phyloP scores from a whole-genome alignment of 2,329 filamentous ascomycete species.

The Penicillium crustosum region DNA sequence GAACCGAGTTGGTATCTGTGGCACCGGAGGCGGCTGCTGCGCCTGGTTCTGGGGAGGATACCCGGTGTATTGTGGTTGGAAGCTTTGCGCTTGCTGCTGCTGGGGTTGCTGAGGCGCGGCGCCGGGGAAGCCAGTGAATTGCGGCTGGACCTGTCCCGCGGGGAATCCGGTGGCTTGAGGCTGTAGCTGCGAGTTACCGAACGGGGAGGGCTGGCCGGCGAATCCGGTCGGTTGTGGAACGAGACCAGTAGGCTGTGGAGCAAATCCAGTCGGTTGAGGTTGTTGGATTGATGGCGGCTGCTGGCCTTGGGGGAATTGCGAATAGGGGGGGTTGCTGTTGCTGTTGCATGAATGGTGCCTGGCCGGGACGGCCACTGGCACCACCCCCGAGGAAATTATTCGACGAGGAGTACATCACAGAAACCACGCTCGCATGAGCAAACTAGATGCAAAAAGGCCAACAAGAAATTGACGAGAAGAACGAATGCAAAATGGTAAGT shows the following conservation, averaged over 20 bases:
- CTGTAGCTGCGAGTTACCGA: conserved; percentile 56
- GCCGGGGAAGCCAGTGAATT: conserved; percentile 52
- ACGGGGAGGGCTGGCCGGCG: conserved; percentile 55
- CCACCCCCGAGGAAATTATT: conserved; percentile 81
- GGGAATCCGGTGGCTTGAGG: conserved; percentile 69
- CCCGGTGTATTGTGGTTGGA: conserved; percentile 60
- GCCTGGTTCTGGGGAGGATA: conserved; percentile 50
- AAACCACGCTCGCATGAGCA: conserved; percentile 29
- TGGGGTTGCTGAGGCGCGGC: conserved; percentile 33
- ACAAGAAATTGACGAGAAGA: conserved; percentile 25
- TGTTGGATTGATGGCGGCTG: conserved; percentile 56
- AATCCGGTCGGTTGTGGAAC: conserved; percentile 58
- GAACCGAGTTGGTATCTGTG: conserved; percentile 52
- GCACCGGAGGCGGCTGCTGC: conserved; percentile 26
- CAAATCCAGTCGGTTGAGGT: conserved; percentile 53
- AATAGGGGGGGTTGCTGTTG: conserved; percentile 42
- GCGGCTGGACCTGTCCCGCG: conserved; percentile 46
- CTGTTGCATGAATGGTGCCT: conserved; percentile 56
- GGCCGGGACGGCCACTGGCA: conserved; percentile 71
- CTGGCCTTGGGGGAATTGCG: conserved; percentile 41
- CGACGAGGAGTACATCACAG: conserved; percentile 81
- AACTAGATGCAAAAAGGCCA: conserved; percentile 21
- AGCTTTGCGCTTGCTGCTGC: conserved; percentile 44
- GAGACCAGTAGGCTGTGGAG: conserved; percentile 51
- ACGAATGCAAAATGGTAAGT: conserved; percentile 26